Conservation (phyloP, 2,329 filamentous ascomycete genomes). For the Diaporthe aspalathi region DNA sequence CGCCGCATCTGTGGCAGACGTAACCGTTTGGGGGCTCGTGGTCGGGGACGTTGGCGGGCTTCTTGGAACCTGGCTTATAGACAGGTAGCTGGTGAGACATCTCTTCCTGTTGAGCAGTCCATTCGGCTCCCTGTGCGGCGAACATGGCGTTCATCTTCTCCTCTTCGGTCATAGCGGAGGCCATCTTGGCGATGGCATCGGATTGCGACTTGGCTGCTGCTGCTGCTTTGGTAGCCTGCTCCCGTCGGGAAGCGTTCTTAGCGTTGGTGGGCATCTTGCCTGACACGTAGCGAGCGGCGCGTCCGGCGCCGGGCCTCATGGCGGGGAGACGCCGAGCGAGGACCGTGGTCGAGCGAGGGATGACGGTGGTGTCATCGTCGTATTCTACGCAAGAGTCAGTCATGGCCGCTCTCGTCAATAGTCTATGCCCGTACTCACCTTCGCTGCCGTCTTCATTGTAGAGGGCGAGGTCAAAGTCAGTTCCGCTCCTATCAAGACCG, state of each 20-base stretch:
- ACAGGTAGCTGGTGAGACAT: constrained; percentile 82
- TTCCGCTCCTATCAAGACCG: constrained; percentile 86
- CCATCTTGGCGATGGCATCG: constrained; percentile 73
- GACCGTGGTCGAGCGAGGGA: constrained; percentile 93
- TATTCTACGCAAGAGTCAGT: constrained; percentile 72
- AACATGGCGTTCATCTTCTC: constrained; percentile 95
- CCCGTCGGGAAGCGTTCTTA: constrained; percentile 79
- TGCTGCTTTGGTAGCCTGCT: constrained; percentile 69
- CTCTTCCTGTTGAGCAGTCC: constrained; percentile 92
- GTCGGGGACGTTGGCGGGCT: constrained; percentile 82
- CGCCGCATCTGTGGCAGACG: constrained; percentile 94
- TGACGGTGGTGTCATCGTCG: constrained; percentile 97
- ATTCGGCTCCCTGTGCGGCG: constrained; percentile 88
- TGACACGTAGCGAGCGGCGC: constrained; percentile 93
- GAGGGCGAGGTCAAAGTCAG: constrained; percentile 95
- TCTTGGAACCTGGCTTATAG: constrained; percentile 71
- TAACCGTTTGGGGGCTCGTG: constrained; percentile 94
- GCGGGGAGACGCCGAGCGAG: constrained; percentile 89
- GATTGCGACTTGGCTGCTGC: constrained; percentile 62
- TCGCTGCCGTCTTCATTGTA: constrained; percentile 92
- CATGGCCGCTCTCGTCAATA: neutral
- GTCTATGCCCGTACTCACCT: constrained; percentile 68
- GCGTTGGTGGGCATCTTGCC: constrained; percentile 94
- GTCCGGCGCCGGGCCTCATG: constrained; percentile 84
- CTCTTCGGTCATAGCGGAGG: constrained; percentile 87